Conservation (phyloP, 257 asterid species). For the Solanum corneliomulleri region DNA sequence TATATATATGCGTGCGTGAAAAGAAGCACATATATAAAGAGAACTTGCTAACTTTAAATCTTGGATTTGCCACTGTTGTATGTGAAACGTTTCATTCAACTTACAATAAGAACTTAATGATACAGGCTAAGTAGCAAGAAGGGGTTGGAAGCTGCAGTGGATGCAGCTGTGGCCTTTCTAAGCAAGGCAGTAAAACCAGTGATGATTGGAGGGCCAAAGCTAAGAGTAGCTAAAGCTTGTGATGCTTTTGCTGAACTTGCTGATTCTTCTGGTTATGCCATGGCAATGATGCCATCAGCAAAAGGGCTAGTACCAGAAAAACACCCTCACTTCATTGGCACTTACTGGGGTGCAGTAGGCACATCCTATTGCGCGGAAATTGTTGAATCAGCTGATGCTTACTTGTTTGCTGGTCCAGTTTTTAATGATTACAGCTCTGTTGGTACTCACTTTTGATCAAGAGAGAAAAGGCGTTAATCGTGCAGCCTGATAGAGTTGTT, state of each 20-base stretch:
- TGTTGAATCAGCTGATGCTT: constrained; percentile 74
- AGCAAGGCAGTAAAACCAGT: constrained; percentile 77
- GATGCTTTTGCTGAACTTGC: constrained; percentile 50
- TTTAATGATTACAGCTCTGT: constrained; percentile 80
- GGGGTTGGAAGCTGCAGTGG: constrained; percentile 68
- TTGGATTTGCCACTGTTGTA: background rate
- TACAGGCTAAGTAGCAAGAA: constrained; percentile 53
- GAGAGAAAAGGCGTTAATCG: constrained; percentile 57
- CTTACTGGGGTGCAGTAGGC: constrained; percentile 78
- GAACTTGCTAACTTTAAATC: background rate
- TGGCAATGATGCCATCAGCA: constrained; percentile 76
- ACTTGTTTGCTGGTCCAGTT: constrained; percentile 66
- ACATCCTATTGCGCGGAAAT: constrained; percentile 76
- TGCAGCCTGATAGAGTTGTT: constrained; percentile 67
- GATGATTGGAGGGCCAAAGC: constrained; percentile 73
- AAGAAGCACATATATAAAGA: background rate
- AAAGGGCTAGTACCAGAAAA: constrained; percentile 72
- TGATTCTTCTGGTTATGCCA: constrained; percentile 52
- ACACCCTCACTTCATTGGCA: constrained; percentile 71
- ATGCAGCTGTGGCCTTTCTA: constrained; percentile 54
- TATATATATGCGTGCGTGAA: background rate
- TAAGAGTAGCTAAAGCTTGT: constrained; percentile 43
- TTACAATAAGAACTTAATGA: background rate
- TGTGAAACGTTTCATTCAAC: background rate
- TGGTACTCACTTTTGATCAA: constrained; percentile 70